phyloP scores from a whole-genome alignment of 495 filamentous ascomycete species.

The Ascobolus immersus region DNA sequence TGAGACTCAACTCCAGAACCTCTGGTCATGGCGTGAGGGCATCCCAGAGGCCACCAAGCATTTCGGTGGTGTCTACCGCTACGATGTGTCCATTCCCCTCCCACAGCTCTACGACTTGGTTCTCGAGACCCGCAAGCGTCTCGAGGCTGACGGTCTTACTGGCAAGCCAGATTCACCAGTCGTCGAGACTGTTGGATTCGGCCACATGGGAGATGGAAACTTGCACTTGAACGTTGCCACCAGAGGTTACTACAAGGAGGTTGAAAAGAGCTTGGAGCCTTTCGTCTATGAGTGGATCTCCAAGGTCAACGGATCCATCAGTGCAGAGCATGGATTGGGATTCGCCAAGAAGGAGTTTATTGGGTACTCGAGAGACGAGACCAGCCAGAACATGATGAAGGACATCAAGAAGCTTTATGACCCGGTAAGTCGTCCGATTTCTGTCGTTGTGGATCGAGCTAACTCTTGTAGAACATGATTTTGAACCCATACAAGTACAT shows the following conservation, averaged over 20 bases:
- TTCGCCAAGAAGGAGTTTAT: slow-evolving; percentile 87
- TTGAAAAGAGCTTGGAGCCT: slow-evolving; percentile 75
- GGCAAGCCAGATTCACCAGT: slow-evolving; percentile 51
- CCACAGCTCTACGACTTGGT: slow-evolving; percentile 71
- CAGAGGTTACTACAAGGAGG: slow-evolving; percentile 56
- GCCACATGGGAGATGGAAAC: slow-evolving; percentile 93
- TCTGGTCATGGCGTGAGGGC: slow-evolving; percentile 87
- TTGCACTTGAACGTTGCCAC: slow-evolving; percentile 74
- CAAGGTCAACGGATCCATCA: slow-evolving; percentile 67
- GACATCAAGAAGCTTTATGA: slow-evolving; percentile 78
- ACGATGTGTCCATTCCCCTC: slow-evolving; percentile 85
- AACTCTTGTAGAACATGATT: slow-evolving; percentile 43
- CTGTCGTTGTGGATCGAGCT: slow-evolving; percentile 1
- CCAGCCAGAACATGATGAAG: slow-evolving; percentile 74
- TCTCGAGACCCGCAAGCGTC: slow-evolving; percentile 46
- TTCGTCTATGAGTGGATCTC: slow-evolving; percentile 95
- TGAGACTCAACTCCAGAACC: slow-evolving; percentile 57
- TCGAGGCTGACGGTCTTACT: slow-evolving; percentile 47
- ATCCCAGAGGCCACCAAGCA: slow-evolving; percentile 72
- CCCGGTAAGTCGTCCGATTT: slow-evolving; percentile 38
- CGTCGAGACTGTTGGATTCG: slow-evolving; percentile 76
- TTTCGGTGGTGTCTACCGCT: slow-evolving; percentile 92
- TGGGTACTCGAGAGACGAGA: slow-evolving; percentile 68
- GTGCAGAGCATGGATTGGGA: slow-evolving; percentile 84
- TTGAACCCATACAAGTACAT: slow-evolving; percentile 91